Evolutionary conservation across 1,284 basidiomycete species (phyloP), one percentile per base, ranked within the genome.

Genomic region (Boletus sp.): DNA sequence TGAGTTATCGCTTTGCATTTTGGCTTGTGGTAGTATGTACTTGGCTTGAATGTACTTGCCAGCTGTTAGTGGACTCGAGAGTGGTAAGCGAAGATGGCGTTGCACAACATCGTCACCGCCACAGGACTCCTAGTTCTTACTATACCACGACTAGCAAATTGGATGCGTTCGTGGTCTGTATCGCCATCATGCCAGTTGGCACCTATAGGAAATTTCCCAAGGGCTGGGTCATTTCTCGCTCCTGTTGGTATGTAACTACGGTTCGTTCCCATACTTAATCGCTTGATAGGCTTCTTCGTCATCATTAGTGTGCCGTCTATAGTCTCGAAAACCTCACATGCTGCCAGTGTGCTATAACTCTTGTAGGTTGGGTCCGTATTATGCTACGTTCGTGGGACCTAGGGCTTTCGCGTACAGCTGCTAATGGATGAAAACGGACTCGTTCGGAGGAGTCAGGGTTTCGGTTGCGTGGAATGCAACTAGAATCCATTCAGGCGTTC

Each of bases 1-100:
- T 58, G 67, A 56, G 53, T 66, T 66, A 16, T 66, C 65, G 63
- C 56, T 61, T 39, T 56, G 48, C 63, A 64, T 67, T 5, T 24
- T 11, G 42, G 22, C 9, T 18, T 16, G 42, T 7, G n/a, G 35
- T 53, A n/a, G 24, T 48, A 8, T 43, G 27, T 20, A 20, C n/a
- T 15, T 45, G 43, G 58, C 44, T 20, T 15, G 42, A 55, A 47
- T 27, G 35, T 33, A 35, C 11, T 35, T 53, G 51, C 49, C 48
- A 16, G 51, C 9, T 31, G 47, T 9, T 13, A 15, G 31, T 13
- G n/a, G 20, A 29, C 24, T 46, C 18, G 44, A 46, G 24, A 22
- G 22, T 1, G 20, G 20, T 42, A 42, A 43, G 24, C 11, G 16
- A 46, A 7, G 44, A 29, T 46, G 27, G 18, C 7, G 29, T n/a